Conservation (phyloP, 805 yeast species). For the Candida multigemmis region DNA sequence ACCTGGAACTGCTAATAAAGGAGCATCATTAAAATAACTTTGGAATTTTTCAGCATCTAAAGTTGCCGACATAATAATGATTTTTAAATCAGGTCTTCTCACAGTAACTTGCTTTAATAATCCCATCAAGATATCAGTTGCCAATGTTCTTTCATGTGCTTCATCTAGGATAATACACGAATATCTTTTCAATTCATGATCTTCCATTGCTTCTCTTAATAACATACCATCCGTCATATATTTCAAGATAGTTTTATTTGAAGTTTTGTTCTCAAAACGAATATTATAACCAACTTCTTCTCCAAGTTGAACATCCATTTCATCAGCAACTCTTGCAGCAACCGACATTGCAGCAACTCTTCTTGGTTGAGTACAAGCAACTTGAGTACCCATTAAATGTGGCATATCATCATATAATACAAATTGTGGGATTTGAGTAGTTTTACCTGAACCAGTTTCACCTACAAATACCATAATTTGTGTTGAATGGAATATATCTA, state of each 20-base stretch:
- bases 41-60: constrained; percentile 96
- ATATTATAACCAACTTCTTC: constrained; percentile 93
- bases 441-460: constrained; percentile 98
- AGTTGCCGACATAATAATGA: constrained; percentile 96
- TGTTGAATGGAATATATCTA: constrained; percentile 71
- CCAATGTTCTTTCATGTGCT: constrained; percentile 95
- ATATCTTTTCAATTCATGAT: constrained; percentile 70
- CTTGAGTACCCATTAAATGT: constrained; percentile 71
- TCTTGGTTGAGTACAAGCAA: constrained; percentile 96
- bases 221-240: constrained; percentile 99
- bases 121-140: constrained; percentile 97
- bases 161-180: constrained; percentile 92
- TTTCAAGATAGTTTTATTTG: constrained; percentile 72
- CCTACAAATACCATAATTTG: constrained; percentile 98
- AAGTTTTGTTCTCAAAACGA: constrained; percentile 86
- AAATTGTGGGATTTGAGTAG: constrained; percentile 97
- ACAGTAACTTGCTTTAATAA: constrained; percentile 70
- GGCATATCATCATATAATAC: constrained; percentile 90
- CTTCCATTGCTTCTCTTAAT: constrained; percentile 95
- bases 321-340: constrained; percentile 95
- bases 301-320: constrained; percentile 89
- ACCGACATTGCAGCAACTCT: constrained; percentile 99
- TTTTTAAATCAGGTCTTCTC: constrained; percentile 81
- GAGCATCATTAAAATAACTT: constrained; percentile 81
- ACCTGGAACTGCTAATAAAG: constrained; percentile 93